Evolutionary conservation across 2,329 filamentous ascomycete species (phyloP).

Genomic region (Aureobasidium mangrovei): DNA sequence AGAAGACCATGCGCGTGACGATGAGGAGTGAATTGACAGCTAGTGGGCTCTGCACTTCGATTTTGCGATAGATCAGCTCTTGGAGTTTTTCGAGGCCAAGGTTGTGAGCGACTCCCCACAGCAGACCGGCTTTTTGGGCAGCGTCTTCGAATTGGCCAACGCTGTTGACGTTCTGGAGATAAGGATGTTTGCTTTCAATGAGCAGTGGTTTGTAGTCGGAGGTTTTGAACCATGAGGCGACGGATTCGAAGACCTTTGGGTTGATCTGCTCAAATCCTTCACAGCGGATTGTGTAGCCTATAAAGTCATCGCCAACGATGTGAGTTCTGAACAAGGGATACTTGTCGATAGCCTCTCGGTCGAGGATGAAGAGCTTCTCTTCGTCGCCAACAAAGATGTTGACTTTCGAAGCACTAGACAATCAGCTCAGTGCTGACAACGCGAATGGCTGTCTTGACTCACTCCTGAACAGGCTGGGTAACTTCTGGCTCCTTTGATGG

Average conservation of each 20-base stretch:
- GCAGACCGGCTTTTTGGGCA: background rate
- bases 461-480: background rate
- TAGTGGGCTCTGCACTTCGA: background rate
- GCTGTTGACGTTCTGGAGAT: slow-evolving; percentile 1
- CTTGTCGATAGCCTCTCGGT: background rate
- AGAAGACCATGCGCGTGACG: slow-evolving; percentile 1
- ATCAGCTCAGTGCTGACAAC: background rate
- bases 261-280: background rate
- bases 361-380: background rate
- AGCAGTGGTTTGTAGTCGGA: slow-evolving; percentile 5
- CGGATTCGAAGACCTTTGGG: background rate
- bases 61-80: slow-evolving; percentile 10
- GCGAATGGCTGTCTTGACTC: background rate
- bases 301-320: background rate
- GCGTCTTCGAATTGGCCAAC: background rate
- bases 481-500: background rate
- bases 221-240: background rate
- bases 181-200: background rate
- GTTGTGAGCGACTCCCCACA: slow-evolving; percentile 6
- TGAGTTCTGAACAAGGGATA: background rate
- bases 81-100: background rate
- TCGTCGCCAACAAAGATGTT: slow-evolving; percentile 6
- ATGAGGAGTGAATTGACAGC: background rate
- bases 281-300: background rate
- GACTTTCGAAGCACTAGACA: background rate